Evolutionary conservation across 2,329 filamentous ascomycete species (phyloP).

Genomic region (Cercospora nicotianae): DNA sequence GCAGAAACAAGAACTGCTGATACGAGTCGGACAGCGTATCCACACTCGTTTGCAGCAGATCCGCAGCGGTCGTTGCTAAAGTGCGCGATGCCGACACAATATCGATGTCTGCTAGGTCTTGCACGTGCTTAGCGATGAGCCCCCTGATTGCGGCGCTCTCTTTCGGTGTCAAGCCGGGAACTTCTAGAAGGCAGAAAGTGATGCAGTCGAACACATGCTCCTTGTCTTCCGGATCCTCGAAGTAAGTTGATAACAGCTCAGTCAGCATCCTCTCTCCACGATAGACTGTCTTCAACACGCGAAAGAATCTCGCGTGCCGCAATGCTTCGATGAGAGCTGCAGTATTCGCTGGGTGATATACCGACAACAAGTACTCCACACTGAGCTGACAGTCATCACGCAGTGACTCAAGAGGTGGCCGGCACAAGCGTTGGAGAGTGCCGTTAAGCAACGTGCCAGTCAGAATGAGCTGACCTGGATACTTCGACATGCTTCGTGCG

Average conservation of each 20-base stretch:
- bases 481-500: constrained; percentile 91
- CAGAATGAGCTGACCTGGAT: constrained; percentile 90
- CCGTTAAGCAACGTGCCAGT: constrained; percentile 81
- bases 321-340: constrained; percentile 74
- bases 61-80: constrained; percentile 61
- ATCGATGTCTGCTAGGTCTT: constrained; percentile 66
- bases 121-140: constrained; percentile 65
- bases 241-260: constrained; percentile 74
- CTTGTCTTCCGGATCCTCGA: constrained; percentile 79
- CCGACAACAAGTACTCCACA: constrained; percentile 88
- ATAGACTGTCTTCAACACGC: constrained; percentile 88
- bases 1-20: constrained; percentile 73
- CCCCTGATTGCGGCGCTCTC: constrained; percentile 70
- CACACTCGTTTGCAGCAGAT: constrained; percentile 67
- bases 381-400: constrained; percentile 96
- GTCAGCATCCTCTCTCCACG: constrained; percentile 75
- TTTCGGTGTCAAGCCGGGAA: constrained; percentile 63
- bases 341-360: constrained; percentile 86
- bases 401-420: constrained; percentile 76
- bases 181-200: constrained; percentile 67
- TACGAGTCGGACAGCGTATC: constrained; percentile 61
- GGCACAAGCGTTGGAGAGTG: constrained; percentile 78
- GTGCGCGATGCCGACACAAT: constrained; percentile 64
- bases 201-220: constrained; percentile 78
- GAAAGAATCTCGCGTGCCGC: constrained; percentile 77